Base-by-base conservation (phyloP, 306 rosid species). In the Prunus mume region DNA sequence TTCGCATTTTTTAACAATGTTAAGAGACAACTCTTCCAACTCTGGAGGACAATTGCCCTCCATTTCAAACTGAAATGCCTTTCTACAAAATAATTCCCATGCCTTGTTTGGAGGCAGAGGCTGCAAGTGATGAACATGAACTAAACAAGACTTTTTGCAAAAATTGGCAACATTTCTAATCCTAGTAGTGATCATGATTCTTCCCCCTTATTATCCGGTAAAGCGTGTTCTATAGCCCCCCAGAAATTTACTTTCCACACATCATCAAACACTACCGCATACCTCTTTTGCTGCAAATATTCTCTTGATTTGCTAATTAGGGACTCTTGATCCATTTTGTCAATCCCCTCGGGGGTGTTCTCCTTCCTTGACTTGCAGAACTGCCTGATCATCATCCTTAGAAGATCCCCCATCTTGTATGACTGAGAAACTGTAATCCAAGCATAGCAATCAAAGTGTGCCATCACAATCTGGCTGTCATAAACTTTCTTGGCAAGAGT, bases 221-320 rank as follows among this genome's bases (percentile, higher is more conserved):
- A 68, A 74, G 75, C 79, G 28, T 30, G 46, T 32, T 68, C 70
- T 7, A 73, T 30, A 4, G 3, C 30, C 9, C 34, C 56, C 79
- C 71, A 74, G 7, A 80, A 80, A 28, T 58, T 32, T 6, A n/a
- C 20, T 2, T 67, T 22, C 79, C 78, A 80, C 19, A 80, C 75
- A 74, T 80, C 71, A 49, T 80, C 79, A 58, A 74, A 79, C 1
- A 68, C 50, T 6, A 80, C 71, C 28, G 68, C 17, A 32, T 80
- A 80, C 70, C 51, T 74, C 65, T 80, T 80, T 6, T 46, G 32
- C 14, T 47, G 41, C 41, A 80, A 58, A 18, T 45, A 67, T 13
- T 65, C 71, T 47, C 71, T 66, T 12, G 61, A 67, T 20, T 5
- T 66, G 6, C 45, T 30, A 0, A 56, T 20, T 19, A 79, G 24